phyloP scores from a whole-genome alignment of 257 asterid genomes.

The Oldenlandia corymbosa region DNA sequence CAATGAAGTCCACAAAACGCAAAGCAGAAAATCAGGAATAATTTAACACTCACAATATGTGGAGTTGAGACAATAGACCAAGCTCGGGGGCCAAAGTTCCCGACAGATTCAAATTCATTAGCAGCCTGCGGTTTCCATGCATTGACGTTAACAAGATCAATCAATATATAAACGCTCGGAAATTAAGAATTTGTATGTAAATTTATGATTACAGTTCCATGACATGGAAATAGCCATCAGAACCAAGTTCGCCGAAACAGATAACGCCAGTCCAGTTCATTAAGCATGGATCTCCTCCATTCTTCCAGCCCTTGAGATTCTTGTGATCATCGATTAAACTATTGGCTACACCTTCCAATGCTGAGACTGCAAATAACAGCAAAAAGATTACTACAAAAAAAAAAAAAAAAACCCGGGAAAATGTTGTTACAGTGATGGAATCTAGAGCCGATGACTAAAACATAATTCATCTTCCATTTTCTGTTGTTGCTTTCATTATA shows the following conservation, averaged over 20 bases:
- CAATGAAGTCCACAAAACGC: background rate
- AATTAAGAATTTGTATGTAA: background rate
- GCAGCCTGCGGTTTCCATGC: slow-evolving; percentile 27
- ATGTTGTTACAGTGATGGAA: no score
- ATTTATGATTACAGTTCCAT: slow-evolving; percentile 34
- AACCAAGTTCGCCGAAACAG: slow-evolving; percentile 21
- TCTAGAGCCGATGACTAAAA: no score
- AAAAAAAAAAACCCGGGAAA: background rate
- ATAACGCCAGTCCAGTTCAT: slow-evolving; percentile 46
- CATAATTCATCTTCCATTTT: no score
- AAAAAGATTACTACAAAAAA: no score
- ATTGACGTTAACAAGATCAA: background rate
- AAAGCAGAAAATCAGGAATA: background rate
- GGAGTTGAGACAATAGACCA: slow-evolving; percentile 37
- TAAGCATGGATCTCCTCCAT: slow-evolving; percentile 37
- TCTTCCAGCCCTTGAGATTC: slow-evolving; percentile 32
- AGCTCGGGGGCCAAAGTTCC: slow-evolving; percentile 45
- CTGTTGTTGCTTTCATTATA: no score
- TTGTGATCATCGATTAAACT: slow-evolving; percentile 27
- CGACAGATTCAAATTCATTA: slow-evolving; percentile 38
- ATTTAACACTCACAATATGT: slow-evolving; percentile 33
- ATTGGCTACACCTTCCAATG: slow-evolving; percentile 23
- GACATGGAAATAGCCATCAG: slow-evolving; percentile 36
- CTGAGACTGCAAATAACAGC: slow-evolving; percentile 22
- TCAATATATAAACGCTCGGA: background rate